Percentiles rank a stretch among this genome's conserved stretches.
These are phyloP conservation scores for Chamaecrista fasciculata DNA, from an alignment of 306 rosid species.

Conservation along the genomic window DNA sequence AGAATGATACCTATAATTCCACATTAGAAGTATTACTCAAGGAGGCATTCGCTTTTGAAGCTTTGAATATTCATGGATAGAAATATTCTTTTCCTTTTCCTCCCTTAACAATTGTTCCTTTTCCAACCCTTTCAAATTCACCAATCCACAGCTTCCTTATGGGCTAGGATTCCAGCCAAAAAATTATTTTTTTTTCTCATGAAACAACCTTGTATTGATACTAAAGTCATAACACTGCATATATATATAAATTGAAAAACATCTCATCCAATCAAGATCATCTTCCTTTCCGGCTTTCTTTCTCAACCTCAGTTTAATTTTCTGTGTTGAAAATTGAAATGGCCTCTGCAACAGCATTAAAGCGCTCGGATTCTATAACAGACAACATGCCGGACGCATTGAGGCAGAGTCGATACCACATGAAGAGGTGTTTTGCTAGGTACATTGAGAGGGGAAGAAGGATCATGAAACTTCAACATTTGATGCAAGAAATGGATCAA, in stretches of 20 bases:
- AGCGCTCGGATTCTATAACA: constrained; percentile 41
- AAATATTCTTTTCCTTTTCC: constrained; percentile 32
- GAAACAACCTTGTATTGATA: constrained; percentile 2
- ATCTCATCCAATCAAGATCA: constrained; percentile 20
- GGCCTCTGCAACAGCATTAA: constrained; percentile 38
- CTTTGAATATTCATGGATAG: constrained; percentile 25
- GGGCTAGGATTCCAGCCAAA: constrained; percentile 21
- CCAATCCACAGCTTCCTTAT: constrained; percentile 26
- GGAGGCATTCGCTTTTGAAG: constrained; percentile 5
- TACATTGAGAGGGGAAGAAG: constrained; percentile 65
- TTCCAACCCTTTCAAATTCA: constrained; percentile 42
- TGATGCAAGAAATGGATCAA: constrained; percentile 65
- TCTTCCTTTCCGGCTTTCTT: not conserved
- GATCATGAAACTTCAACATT: constrained; percentile 47
- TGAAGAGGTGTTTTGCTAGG: constrained; percentile 71
- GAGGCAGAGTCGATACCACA: constrained; percentile 58
- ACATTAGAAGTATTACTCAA: constrained; percentile 23
- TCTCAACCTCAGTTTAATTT: not conserved
- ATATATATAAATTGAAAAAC: constrained; percentile 35
- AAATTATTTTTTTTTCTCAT: not conserved
- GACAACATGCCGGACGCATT: constrained; percentile 57
- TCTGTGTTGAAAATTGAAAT: constrained; percentile 1
- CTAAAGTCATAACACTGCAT: constrained; percentile 16
- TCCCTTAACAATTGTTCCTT: constrained; percentile 48
- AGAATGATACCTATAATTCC: constrained; percentile 53